A percentile compares a stretch with the other conserved stretches of the same genome.
These are phyloP conservation scores for Lodderomyces margitis DNA, from an alignment of 1,139 yeast species.

Conservation along the genomic window DNA sequence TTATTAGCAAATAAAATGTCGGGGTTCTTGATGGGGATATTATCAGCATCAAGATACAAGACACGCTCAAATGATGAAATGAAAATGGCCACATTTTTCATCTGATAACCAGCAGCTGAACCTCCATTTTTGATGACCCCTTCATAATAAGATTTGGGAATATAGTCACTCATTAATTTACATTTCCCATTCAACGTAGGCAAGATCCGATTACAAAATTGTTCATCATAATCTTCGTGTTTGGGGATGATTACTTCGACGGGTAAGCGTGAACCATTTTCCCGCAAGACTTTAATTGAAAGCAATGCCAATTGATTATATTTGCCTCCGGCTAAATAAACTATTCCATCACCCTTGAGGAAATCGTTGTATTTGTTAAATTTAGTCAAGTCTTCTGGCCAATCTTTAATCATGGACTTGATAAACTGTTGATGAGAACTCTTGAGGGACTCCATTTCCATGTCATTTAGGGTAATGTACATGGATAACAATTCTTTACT, in stretches of 20 bases:
- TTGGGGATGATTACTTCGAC: slow-evolving; percentile 49
- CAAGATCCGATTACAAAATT: slow-evolving; percentile 29
- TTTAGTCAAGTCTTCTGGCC: slow-evolving; percentile 23
- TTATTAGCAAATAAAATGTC: slow-evolving; percentile 30
- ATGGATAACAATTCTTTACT: slow-evolving; percentile 23
- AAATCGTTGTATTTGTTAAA: slow-evolving; percentile 23
- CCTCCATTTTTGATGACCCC: not conserved
- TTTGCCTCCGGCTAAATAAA: slow-evolving; percentile 61
- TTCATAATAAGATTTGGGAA: slow-evolving; percentile 22
- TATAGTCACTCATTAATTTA: slow-evolving; percentile 31
- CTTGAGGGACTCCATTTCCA: slow-evolving; percentile 22
- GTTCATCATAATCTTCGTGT: slow-evolving; percentile 28
- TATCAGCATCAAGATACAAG: slow-evolving; percentile 38
- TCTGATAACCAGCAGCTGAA: slow-evolving; percentile 28
- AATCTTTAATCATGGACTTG: slow-evolving; percentile 19
- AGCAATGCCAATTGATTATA: slow-evolving; percentile 55
- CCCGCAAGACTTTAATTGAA: slow-evolving; percentile 54
- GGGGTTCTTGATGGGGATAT: slow-evolving; percentile 33
- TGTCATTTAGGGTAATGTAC: slow-evolving; percentile 22
- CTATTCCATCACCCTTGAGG: slow-evolving; percentile 55
- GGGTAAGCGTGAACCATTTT: slow-evolving; percentile 54
- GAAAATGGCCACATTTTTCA: slow-evolving; percentile 34
- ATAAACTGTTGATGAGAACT: slow-evolving; percentile 23
- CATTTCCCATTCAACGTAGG: slow-evolving; percentile 33
- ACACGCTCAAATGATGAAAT: slow-evolving; percentile 34